phyloP scores from a whole-genome alignment of 2,329 filamentous ascomycete genomes.

The Diaporthe eres region DNA sequence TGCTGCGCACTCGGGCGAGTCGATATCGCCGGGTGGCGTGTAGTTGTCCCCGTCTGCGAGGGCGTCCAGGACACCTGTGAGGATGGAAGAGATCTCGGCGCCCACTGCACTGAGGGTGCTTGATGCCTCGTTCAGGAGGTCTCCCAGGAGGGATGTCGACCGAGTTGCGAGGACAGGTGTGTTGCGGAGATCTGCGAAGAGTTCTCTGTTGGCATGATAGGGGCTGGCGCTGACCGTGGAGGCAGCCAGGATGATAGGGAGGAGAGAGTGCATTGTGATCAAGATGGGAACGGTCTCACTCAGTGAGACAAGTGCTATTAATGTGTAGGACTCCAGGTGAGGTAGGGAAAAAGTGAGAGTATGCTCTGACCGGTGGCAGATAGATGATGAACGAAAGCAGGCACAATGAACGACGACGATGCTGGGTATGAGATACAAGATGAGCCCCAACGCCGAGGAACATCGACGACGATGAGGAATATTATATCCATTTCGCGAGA shows the following conservation, averaged over 20 bases:
- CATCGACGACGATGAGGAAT: not conserved
- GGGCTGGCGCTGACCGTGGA: conserved; percentile 2
- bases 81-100: conserved; percentile 26
- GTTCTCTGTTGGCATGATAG: not conserved
- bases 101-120: conserved; percentile 8
- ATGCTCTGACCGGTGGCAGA: not conserved
- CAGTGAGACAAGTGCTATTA: not conserved
- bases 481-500: conserved; percentile 19
- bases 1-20: conserved; percentile 45
- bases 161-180: conserved; percentile 4
- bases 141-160: conserved; percentile 32
- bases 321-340: not conserved
- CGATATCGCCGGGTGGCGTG: conserved; percentile 3
- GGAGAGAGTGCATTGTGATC: conserved; percentile 17
- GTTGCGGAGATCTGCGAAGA: conserved; percentile 23
- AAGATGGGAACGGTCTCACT: not conserved
- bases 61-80: conserved; percentile 21
- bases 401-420: conserved; percentile 11
- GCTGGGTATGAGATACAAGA: not conserved
- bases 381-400: not conserved
- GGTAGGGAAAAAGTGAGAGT: not conserved
- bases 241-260: conserved; percentile 5
- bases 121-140: conserved; percentile 32
- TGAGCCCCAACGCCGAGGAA: not conserved
- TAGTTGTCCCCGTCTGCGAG: conserved; percentile 22